Base-by-base conservation (phyloP, 169 alveolate species). In the Cytauxzoon felis region DNA sequence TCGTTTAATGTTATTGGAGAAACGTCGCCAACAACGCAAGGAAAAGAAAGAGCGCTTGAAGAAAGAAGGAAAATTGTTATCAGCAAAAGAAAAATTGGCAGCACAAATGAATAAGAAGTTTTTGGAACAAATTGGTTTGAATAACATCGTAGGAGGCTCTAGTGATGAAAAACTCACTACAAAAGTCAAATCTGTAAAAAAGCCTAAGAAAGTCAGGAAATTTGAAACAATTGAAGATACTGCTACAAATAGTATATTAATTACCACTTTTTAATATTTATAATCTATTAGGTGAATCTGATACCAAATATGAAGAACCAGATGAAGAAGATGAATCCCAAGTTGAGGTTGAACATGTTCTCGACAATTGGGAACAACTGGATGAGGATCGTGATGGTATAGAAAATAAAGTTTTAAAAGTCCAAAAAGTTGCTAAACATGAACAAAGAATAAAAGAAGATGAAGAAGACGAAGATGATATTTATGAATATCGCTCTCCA, bases 401-500 rank as follows among this genome's bases (percentile, higher is more conserved):
- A 9, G 29, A 24, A 0, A 30, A 34, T 18, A 6, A 27, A 34
- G 24, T 42, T 16, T 1, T 54, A 4, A 24, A 34, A 26, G 29
- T 32, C 29, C 54, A 56, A 41, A 78, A 63, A 21, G 57, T 65
- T 21, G 80, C 59, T 11, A 32, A 76, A 40, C 56, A 42, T 24
- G 59, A 70, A 21, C 2, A 68, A 42, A 26, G 56, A 23, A 69
- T 51, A 29, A 41, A 58, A 16, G 30, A 43, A 18, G 32, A 30
- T 9, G 75, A 83, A 19, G 78, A 33, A 4, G 59, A 29, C 7
- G 43, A 70, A 16, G 82, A 82, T 9, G 83, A 73, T 11, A 80
- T 58, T 3, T 54, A 58, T 48, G 91, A 78, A 32, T 87, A 93
- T 40, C 81, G 99, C 36, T 95, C 99, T 26, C 99, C 99, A 4